Evolutionary conservation across 2,329 filamentous ascomycete species (phyloP).

Genomic region (Colletotrichum horii): DNA sequence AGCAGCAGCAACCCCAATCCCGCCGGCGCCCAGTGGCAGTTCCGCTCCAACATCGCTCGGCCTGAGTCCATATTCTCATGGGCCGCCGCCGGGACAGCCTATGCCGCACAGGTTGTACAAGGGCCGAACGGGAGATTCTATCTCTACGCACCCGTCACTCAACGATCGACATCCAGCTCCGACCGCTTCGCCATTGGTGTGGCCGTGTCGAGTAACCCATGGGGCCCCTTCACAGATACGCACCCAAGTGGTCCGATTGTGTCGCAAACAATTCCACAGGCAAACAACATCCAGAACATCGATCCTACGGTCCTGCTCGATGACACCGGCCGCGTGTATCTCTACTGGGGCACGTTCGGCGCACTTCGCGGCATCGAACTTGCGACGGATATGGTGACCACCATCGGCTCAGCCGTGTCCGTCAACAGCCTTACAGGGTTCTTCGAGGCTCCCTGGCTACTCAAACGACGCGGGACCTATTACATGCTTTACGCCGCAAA

Average conservation of each 20-base stretch:
- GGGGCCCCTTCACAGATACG: conserved; percentile 39
- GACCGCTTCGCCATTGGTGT: conserved; percentile 44
- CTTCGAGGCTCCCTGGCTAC: conserved; percentile 43
- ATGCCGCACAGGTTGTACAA: conserved; percentile 38
- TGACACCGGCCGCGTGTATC: conserved; percentile 36
- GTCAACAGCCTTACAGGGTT: conserved; percentile 34
- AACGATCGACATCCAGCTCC: conserved; percentile 27
- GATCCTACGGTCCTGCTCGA: conserved; percentile 43
- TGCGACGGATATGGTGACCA: conserved; percentile 38
- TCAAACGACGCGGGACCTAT: conserved; percentile 36
- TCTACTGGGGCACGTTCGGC: conserved; percentile 44
- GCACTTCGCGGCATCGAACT: conserved; percentile 38
- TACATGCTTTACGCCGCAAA: conserved; percentile 45
- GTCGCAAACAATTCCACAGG: conserved; percentile 34
- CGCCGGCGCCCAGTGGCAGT: conserved; percentile 34
- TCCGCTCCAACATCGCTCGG: conserved; percentile 32
- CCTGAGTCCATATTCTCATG: conserved; percentile 38
- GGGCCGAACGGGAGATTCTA: conserved; percentile 38
- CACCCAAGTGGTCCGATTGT: conserved; percentile 38
- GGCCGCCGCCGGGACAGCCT: conserved; percentile 38
- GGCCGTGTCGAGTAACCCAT: conserved; percentile 35
- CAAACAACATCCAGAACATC: conserved; percentile 43
- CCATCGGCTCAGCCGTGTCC: conserved; percentile 25
- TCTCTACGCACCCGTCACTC: conserved; percentile 38
- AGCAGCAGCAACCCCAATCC: conserved; percentile 30